Evolutionary conservation across 164 flowering plant species (phyloP), one percentile per base, ranked within the genome.

Genomic region (Vitis labrusca): DNA sequence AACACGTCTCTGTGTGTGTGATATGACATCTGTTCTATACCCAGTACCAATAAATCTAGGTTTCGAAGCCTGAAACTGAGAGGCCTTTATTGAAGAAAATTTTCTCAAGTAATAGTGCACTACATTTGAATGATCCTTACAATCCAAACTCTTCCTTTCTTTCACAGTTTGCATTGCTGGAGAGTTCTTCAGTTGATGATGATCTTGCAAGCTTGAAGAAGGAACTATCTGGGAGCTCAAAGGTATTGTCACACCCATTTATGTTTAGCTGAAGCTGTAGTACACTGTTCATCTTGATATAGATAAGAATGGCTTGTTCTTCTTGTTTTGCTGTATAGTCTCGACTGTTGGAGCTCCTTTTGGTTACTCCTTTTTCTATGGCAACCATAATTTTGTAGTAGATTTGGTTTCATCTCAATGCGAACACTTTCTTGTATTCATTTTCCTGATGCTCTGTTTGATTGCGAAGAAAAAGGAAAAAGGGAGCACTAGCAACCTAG

Each of bases 151-250:
- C 29, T 54, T 30, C 63, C 5, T 47, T 3, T 9, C 12, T 65
- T 77, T 64, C 50, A 64, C 86, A 91, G 97, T 91, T 91, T 85
- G 91, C 91, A 5, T 63, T 89, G 75, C 77, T 91, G 48, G 97
- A 91, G 79, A 81, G 77, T 64, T 82, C 92, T 51, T 89, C 94
- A 16, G 94, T 89, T 50, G 97, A 91, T 69, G 92, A 88, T 64
- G 97, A 91, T 74, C 86, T 91, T 65, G 89, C 82, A 44, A 78
- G 59, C 74, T 75, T 91, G 78, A 91, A 89, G 83, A 85, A 84
- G 79, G 92, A 88, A 60, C 53, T 88, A 59, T 82, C 92, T 44
- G 93, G 91, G 64, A 84, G 85, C 74, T 63, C 85, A 30, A 82
- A 78, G 91, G 93, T 88, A 81, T 64, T 5, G 47, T 11, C 64